phyloP scores from a whole-genome alignment of 345 rosid genomes.

The Ceriops zippeliana region DNA sequence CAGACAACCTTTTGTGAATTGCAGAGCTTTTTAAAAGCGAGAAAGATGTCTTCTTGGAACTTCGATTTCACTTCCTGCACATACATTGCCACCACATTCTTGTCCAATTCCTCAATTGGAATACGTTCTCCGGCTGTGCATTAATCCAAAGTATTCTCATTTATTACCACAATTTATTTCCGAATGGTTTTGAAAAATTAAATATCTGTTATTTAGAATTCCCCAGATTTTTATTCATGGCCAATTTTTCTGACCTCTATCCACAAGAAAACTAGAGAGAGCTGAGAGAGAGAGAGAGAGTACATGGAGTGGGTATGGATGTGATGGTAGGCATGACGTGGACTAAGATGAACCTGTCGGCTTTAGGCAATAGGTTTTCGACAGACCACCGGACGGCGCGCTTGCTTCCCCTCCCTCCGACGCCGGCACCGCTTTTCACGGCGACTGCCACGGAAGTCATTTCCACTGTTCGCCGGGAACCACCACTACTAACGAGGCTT shows the following conservation, averaged over 20 bases:
- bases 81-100: conserved; percentile 59
- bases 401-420: conserved; percentile 57
- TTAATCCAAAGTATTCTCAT: background rate
- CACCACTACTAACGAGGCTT: background rate
- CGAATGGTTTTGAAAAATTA: too few relatives aligned
- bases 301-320: conserved; percentile 69
- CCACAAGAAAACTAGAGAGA: background rate
- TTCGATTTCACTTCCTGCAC: conserved; percentile 51
- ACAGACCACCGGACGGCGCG: conserved; percentile 82
- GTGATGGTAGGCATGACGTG: conserved; percentile 68
- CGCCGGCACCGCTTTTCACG: conserved; percentile 51
- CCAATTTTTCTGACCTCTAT: background rate
- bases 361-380: conserved; percentile 44
- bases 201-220: too few relatives aligned
- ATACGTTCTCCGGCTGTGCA: conserved; percentile 54
- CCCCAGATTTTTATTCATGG: too few relatives aligned
- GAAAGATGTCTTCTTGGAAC: conserved; percentile 38
- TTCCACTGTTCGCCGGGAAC: conserved; percentile 14
- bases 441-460: conserved; percentile 49
- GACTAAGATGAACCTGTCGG: conserved; percentile 61
- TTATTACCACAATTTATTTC: too few relatives aligned
- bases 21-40: conserved; percentile 54
- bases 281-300: background rate
- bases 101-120: conserved; percentile 61
- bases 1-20: conserved; percentile 34